Evolutionary conservation across 2,329 filamentous ascomycete species (phyloP).

Genomic region (Podosphaera xanthii): DNA sequence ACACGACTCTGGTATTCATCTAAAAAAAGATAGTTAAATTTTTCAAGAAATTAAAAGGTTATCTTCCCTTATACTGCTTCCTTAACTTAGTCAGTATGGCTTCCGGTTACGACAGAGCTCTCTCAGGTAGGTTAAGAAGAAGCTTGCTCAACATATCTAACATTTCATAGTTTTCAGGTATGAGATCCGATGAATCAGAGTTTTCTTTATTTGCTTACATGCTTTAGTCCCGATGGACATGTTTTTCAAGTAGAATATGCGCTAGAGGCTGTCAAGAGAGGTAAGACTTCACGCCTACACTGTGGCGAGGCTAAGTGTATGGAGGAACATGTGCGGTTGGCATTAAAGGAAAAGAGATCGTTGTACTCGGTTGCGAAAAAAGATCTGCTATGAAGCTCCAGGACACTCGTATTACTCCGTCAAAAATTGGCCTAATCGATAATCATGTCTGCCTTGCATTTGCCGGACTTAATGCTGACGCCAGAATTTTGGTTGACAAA

Average conservation of each 20-base stretch:
- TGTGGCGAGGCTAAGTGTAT: conserved; percentile 7
- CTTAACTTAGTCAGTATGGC: conserved; percentile 35
- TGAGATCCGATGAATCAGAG: conserved; percentile 9
- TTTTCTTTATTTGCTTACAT: neutral
- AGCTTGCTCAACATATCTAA: conserved; percentile 21
- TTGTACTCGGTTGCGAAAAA: conserved; percentile 96
- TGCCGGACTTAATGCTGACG: conserved; percentile 90
- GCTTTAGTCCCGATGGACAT: conserved; percentile 77
- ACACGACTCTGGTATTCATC: neutral
- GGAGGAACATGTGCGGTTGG: conserved; percentile 90
- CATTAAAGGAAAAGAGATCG: conserved; percentile 83
- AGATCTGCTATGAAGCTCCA: conserved; percentile 97
- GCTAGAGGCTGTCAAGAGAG: conserved; percentile 94
- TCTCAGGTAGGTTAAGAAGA: conserved; percentile 47
- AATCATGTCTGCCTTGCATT: conserved; percentile 93
- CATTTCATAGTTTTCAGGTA: conserved; percentile 56
- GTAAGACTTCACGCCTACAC: conserved; percentile 23
- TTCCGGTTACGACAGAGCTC: conserved; percentile 95
- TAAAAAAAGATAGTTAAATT: neutral
- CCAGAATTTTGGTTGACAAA: conserved; percentile 94
- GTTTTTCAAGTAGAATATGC: conserved; percentile 99
- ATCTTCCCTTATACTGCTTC: neutral
- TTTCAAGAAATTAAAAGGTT: neutral
- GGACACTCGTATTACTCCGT: conserved; percentile 95
- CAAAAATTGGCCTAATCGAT: conserved; percentile 93